A percentile compares a stretch with the other conserved stretches of the same genome.
phyloP scores from a whole-genome alignment of 768 basidiomycete genomes.

The Amanita muscaria region DNA sequence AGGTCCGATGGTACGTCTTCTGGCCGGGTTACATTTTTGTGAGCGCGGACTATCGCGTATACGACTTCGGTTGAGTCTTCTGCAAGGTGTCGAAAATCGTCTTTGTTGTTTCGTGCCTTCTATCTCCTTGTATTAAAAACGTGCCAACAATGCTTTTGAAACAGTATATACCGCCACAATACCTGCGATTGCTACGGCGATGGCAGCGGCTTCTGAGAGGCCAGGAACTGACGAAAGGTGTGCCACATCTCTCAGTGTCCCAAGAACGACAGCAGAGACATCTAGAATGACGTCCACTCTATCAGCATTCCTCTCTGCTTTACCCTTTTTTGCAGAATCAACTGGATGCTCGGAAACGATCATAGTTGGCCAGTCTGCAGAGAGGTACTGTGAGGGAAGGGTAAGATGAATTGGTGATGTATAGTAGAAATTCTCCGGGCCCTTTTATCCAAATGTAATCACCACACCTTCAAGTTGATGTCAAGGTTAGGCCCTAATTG shows the following conservation, averaged over 20 bases:
- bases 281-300: slow-evolving; percentile 1
- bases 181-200: slow-evolving; percentile 1
- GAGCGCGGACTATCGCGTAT: slow-evolving; percentile 4
- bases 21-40: not conserved
- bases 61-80: slow-evolving; percentile 6
- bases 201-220: slow-evolving; percentile 3
- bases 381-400: too few species aligned
- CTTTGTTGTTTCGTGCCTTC: slow-evolving; percentile 3
- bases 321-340: too few species aligned
- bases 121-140: not conserved
- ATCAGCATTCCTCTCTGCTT: not conserved
- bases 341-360: too few species aligned
- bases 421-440: too few species aligned
- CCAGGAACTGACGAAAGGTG: slow-evolving; percentile 1
- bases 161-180: slow-evolving; percentile 2
- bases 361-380: too few species aligned
- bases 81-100: slow-evolving; percentile 1
- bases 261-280: not conserved
- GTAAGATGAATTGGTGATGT: too few species aligned
- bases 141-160: not conserved
- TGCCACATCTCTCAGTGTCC: slow-evolving; percentile 4
- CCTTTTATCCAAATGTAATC: too few species aligned
- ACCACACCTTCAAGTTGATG: too few species aligned
- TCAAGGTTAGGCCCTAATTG: too few species aligned
- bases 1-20: not conserved